Evolutionary conservation across 225 moss, liverwort and hornwort genomes (phyloP).

Genomic region (Sphagnum tenellum): DNA sequence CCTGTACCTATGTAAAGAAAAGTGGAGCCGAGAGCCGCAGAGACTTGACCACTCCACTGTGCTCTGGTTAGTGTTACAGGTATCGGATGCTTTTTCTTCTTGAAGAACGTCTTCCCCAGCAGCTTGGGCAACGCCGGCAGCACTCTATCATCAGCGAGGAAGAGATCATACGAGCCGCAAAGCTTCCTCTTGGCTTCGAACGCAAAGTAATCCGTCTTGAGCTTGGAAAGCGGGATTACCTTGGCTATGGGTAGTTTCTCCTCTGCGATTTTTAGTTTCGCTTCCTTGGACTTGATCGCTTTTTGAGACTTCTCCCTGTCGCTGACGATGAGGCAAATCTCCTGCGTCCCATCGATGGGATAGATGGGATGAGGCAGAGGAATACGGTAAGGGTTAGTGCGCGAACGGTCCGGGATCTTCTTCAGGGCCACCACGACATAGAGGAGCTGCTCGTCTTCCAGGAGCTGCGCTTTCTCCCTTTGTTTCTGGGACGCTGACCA

Average conservation of each 20-base stretch:
- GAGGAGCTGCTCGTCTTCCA: conserved; percentile 43
- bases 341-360: conserved; percentile 33
- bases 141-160: conserved; percentile 69
- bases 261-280: conserved; percentile 42
- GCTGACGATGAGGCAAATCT: conserved; percentile 56
- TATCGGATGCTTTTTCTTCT: conserved; percentile 83
- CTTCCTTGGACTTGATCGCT: conserved; percentile 46
- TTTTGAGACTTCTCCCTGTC: conserved; percentile 32
- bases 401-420: conserved; percentile 37
- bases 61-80: conserved; percentile 51
- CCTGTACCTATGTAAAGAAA: conserved; percentile 60
- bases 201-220: conserved; percentile 53
- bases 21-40: conserved; percentile 49
- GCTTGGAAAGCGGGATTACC: conserved; percentile 61
- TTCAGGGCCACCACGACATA: conserved; percentile 57
- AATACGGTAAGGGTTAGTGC: conserved; percentile 53
- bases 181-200: conserved; percentile 78
- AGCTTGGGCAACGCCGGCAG: conserved; percentile 55
- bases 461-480: conserved; percentile 24
- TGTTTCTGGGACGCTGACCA: conserved; percentile 28
- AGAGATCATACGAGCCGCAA: conserved; percentile 73
- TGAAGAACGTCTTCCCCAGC: conserved; percentile 67
- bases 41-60: conserved; percentile 59
- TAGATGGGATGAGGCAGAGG: conserved; percentile 52
- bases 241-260: conserved; percentile 56